phyloP scores from a whole-genome alignment of 2,329 filamentous ascomycete genomes.

The Ustulina deusta region DNA sequence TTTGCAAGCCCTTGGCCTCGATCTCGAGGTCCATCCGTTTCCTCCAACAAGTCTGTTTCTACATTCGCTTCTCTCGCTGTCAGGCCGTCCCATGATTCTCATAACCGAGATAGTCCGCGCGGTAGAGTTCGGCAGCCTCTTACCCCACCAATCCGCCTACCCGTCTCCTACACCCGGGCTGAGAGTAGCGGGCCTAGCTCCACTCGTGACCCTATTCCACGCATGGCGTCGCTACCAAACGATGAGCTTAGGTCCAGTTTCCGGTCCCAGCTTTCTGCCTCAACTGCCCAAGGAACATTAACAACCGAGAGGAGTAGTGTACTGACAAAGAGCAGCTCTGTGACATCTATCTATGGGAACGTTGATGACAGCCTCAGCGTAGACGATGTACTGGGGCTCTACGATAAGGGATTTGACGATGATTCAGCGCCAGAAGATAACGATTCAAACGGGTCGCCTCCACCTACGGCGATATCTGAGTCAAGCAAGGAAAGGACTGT shows the following conservation, averaged over 20 bases:
- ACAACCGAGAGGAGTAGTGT: constrained; percentile 89
- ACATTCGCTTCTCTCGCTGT: constrained; percentile 59
- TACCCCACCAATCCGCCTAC: constrained; percentile 47
- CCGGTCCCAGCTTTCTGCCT: constrained; percentile 67
- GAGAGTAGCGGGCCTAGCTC: constrained; percentile 56
- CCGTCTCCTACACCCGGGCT: constrained; percentile 49
- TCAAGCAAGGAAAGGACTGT: constrained; percentile 53
- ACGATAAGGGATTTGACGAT: constrained; percentile 72
- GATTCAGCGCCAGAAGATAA: constrained; percentile 60
- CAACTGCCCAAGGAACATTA: constrained; percentile 67
- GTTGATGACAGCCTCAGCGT: constrained; percentile 67
- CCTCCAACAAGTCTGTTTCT: constrained; percentile 61
- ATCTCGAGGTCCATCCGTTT: constrained; percentile 60
- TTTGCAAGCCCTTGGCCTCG: constrained; percentile 56
- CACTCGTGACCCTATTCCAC: constrained; percentile 55
- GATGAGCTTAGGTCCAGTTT: constrained; percentile 68
- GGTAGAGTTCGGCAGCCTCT: constrained; percentile 45
- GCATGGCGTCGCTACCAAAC: constrained; percentile 59
- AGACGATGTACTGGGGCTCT: constrained; percentile 78
- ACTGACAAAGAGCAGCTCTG: constrained; percentile 81
- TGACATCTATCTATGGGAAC: constrained; percentile 67
- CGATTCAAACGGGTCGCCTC: constrained; percentile 53
- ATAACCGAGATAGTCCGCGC: constrained; percentile 46
- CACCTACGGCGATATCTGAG: constrained; percentile 56
- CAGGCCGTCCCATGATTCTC: constrained; percentile 57